These are phyloP conservation scores for Solanum etuberosum DNA, from an alignment of 257 asterid genomes.

Conservation along the genomic window DNA sequence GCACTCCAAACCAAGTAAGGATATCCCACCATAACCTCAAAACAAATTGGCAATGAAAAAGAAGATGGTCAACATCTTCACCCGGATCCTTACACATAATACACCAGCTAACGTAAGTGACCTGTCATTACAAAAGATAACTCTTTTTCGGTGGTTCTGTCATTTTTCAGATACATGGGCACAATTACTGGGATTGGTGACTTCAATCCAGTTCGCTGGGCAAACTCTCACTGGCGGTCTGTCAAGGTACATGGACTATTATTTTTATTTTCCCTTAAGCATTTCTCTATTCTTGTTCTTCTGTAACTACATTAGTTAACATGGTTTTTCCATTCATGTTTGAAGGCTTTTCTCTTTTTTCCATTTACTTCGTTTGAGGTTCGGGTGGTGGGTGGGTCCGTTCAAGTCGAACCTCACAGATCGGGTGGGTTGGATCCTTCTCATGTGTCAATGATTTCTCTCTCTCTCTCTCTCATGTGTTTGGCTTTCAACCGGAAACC, in stretches of 20 bases:
- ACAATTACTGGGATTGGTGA: constrained; percentile 92
- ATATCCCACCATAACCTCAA: background rate
- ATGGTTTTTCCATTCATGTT: background rate
- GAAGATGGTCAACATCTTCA: background rate
- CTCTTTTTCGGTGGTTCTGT: constrained; percentile 6
- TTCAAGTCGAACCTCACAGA: background rate
- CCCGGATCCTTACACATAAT: background rate
- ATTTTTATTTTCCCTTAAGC: background rate
- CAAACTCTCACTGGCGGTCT: constrained; percentile 95
- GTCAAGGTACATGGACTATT: constrained; percentile 51
- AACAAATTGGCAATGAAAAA: background rate
- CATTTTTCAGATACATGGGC: constrained; percentile 75
- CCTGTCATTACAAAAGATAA: background rate
- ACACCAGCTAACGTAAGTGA: background rate
- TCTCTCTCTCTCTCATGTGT: no score
- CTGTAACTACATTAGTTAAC: background rate
- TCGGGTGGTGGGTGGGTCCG: background rate
- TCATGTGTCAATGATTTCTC: background rate
- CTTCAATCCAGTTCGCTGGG: constrained; percentile 88
- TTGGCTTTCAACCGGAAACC: no score
- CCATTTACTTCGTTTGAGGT: background rate
- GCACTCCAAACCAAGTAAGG: background rate
- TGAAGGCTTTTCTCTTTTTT: background rate
- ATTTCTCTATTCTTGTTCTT: background rate
- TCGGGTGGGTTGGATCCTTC: background rate